Percentiles rank a stretch among this genome's conserved stretches.
phyloP scores from a whole-genome alignment of 2,329 filamentous ascomycete genomes.

The Blumeriella jaapii region DNA sequence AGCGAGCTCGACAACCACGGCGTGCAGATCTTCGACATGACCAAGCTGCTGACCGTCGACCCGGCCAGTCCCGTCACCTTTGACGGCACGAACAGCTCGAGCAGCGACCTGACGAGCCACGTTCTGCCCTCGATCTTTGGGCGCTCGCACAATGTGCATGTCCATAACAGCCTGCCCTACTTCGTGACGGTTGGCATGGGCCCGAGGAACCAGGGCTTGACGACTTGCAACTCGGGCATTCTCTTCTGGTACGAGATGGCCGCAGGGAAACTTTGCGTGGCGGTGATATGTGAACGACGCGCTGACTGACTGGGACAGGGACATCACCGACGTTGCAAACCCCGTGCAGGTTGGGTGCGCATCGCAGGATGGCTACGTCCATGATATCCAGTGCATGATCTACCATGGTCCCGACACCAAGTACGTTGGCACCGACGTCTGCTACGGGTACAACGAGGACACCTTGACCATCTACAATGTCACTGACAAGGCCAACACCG shows the following conservation, averaged over 20 bases:
- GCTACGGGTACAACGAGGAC: slow-evolving; percentile 25
- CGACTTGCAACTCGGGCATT: slow-evolving; percentile 35
- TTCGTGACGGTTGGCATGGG: no score
- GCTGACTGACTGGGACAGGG: no score
- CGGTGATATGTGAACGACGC: no score
- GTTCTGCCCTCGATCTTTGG: slow-evolving; percentile 25
- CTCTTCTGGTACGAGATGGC: no score
- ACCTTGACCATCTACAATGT: slow-evolving; percentile 34
- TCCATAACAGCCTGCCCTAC: slow-evolving; percentile 29
- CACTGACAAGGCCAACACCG: slow-evolving; percentile 28
- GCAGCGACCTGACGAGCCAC: slow-evolving; percentile 28
- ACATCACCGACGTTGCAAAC: slow-evolving; percentile 35
- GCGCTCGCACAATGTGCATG: slow-evolving; percentile 32
- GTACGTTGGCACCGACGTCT: slow-evolving; percentile 15
- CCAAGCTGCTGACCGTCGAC: slow-evolving; percentile 31
- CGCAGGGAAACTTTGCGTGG: no score
- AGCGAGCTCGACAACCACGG: slow-evolving; percentile 34
- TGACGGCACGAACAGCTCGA: no score
- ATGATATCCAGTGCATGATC: slow-evolving; percentile 27
- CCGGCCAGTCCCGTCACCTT: slow-evolving; percentile 28
- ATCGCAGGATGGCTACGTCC: slow-evolving; percentile 31
- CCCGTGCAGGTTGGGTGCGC: slow-evolving; percentile 36
- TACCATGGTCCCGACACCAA: slow-evolving; percentile 17
- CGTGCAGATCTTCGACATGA: slow-evolving; percentile 45
- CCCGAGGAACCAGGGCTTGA: no score